Conservation (phyloP, 345 rosid species). For the Euphorbia pulcherrima region DNA sequence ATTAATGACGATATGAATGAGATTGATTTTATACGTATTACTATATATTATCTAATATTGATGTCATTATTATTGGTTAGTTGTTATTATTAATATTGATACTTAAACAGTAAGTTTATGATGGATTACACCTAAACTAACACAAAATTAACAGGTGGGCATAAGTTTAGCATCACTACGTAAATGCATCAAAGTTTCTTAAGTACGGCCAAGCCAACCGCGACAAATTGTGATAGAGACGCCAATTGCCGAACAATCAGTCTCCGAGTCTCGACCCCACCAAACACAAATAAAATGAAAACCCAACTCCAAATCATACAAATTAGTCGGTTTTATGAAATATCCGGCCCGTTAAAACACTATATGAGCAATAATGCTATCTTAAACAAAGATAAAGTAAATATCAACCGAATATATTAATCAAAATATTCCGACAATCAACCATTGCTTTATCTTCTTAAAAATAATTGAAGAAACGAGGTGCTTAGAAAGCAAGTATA, state of each 20-base stretch:
- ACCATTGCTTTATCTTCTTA: neutral
- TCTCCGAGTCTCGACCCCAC: conserved; percentile 12
- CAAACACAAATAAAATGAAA: neutral
- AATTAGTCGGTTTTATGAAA: neutral
- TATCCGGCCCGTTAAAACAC: neutral
- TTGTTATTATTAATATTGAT: no score
- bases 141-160: neutral
- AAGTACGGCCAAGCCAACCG: conserved; percentile 1
- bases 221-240: neutral
- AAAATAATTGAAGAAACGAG: neutral
- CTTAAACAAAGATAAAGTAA: conserved; percentile 13
- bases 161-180: neutral
- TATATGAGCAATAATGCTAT: neutral
- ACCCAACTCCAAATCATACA: neutral
- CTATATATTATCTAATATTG: no score
- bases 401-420: conserved; percentile 1
- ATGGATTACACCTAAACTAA: conserved; percentile 9
- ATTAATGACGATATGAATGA: neutral
- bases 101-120: neutral
- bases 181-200: neutral
- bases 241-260: neutral
- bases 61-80: no score
- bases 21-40: neutral
- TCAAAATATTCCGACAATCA: neutral
- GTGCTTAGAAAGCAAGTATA: neutral